Conservation (phyloP, 2,329 filamentous ascomycete species). For the Raffaelea arxii region DNA sequence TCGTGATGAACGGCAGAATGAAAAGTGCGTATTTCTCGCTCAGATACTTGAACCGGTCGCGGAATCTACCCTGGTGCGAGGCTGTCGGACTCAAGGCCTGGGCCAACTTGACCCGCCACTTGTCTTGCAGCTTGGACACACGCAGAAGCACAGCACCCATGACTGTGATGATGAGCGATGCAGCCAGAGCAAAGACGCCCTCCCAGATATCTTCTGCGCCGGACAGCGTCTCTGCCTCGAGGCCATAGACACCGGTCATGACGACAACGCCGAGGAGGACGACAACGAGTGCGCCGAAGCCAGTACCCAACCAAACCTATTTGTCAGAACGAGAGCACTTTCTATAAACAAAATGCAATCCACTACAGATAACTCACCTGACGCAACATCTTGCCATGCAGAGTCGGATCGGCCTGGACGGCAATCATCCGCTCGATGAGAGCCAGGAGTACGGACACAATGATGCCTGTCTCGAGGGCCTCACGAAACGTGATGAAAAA, state of each 20-base stretch:
- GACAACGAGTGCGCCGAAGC: slow-evolving; percentile 52
- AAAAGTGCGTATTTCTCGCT: slow-evolving; percentile 69
- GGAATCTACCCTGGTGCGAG: slow-evolving; percentile 25
- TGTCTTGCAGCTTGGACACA: slow-evolving; percentile 65
- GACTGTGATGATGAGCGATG: slow-evolving; percentile 60
- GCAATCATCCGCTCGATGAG: slow-evolving; percentile 73
- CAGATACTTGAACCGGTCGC: slow-evolving; percentile 42
- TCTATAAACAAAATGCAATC: slow-evolving; percentile 17
- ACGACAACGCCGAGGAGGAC: slow-evolving; percentile 55
- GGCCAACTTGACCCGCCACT: slow-evolving; percentile 67
- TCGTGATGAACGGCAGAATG: slow-evolving; percentile 67
- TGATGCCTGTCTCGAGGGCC: slow-evolving; percentile 71
- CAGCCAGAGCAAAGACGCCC: slow-evolving; percentile 58
- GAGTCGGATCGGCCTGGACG: slow-evolving; percentile 45
- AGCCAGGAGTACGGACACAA: slow-evolving; percentile 75
- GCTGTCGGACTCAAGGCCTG: slow-evolving; percentile 42
- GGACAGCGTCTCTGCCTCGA: slow-evolving; percentile 53
- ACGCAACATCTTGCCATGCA: slow-evolving; percentile 61
- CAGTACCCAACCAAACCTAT: slow-evolving; percentile 55
- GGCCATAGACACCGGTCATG: slow-evolving; percentile 64
- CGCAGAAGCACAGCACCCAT: slow-evolving; percentile 67
- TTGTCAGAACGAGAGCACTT: background rate
- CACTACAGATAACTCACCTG: slow-evolving; percentile 84
- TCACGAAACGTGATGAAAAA: slow-evolving; percentile 90
- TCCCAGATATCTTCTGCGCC: slow-evolving; percentile 62